These are phyloP conservation scores for Petunia secreta DNA, from an alignment of 257 asterid species.

Conservation along the genomic window DNA sequence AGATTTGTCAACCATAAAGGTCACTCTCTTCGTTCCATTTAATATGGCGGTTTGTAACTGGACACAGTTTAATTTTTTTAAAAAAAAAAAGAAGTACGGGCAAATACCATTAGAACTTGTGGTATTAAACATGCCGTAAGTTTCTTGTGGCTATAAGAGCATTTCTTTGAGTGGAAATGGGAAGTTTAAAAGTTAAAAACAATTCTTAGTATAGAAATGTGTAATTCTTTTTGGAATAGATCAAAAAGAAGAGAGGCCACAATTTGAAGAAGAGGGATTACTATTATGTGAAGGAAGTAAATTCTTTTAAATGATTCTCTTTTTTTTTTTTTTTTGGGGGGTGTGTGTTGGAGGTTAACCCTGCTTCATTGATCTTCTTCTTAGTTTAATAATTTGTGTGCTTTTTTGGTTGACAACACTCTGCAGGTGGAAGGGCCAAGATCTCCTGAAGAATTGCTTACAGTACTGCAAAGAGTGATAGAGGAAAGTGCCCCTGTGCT, in stretches of 20 bases:
- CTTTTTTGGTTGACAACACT: conserved; percentile 17
- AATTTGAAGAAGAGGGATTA: neutral
- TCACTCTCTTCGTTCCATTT: neutral
- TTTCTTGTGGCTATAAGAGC: too few relatives aligned
- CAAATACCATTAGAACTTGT: too few relatives aligned
- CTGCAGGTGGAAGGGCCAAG: conserved; percentile 87
- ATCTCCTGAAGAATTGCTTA: conserved; percentile 81
- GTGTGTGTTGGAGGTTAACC: neutral
- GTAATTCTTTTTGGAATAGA: too few relatives aligned
- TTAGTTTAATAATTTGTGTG: neutral
- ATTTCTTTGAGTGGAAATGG: too few relatives aligned
- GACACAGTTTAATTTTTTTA: too few relatives aligned
- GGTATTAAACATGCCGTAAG: too few relatives aligned
- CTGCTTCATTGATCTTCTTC: neutral
- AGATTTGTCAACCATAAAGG: conserved; percentile 5
- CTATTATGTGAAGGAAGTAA: conserved; percentile 7
- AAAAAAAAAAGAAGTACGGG: too few relatives aligned
- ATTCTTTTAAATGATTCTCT: neutral
- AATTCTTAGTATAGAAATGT: too few relatives aligned
- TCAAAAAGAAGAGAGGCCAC: too few relatives aligned
- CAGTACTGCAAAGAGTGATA: conserved; percentile 81
- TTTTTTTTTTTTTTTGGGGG: too few relatives aligned
- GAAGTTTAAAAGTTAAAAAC: too few relatives aligned
- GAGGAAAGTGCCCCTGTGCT: conserved; percentile 98
- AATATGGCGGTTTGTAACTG: too few relatives aligned